These are phyloP conservation scores for Monilinia aucupariae DNA, from an alignment of 2,329 filamentous ascomycete species.

Conservation along the genomic window DNA sequence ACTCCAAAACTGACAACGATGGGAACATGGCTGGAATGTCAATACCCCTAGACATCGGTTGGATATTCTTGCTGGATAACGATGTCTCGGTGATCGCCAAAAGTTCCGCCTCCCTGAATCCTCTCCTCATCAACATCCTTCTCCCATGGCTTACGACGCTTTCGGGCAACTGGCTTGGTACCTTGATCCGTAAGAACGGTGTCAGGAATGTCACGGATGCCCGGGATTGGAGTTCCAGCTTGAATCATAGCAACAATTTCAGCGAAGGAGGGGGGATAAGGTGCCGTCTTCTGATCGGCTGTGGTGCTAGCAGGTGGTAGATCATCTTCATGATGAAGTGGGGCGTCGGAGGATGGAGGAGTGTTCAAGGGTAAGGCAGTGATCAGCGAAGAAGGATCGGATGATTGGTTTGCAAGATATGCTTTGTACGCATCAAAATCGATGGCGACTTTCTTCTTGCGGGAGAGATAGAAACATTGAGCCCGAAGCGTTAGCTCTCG, in stretches of 20 bases:
- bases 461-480: constrained; percentile 63
- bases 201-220: constrained; percentile 80
- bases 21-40: background rate
- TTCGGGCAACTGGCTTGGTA: constrained; percentile 35
- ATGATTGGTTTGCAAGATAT: constrained; percentile 42
- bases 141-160: constrained; percentile 72
- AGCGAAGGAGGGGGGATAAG: constrained; percentile 77
- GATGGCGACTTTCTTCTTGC: constrained; percentile 45
- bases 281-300: constrained; percentile 45
- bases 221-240: constrained; percentile 74
- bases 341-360: background rate
- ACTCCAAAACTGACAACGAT: background rate
- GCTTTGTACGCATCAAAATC: constrained; percentile 63
- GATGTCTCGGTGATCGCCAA: constrained; percentile 16
- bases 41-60: background rate
- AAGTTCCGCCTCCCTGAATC: constrained; percentile 25
- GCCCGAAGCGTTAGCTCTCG: constrained; percentile 58
- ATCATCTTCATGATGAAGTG: constrained; percentile 14
- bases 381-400: constrained; percentile 16
- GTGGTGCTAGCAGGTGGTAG: constrained; percentile 12
- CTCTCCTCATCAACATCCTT: constrained; percentile 41
- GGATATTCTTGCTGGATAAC: constrained; percentile 16
- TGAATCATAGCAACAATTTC: constrained; percentile 83
- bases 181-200: constrained; percentile 69
- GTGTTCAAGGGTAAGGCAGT: background rate